Evolutionary conservation across 2,329 filamentous ascomycete species (phyloP).

Genomic region (Ophiostoma triangulosporum): DNA sequence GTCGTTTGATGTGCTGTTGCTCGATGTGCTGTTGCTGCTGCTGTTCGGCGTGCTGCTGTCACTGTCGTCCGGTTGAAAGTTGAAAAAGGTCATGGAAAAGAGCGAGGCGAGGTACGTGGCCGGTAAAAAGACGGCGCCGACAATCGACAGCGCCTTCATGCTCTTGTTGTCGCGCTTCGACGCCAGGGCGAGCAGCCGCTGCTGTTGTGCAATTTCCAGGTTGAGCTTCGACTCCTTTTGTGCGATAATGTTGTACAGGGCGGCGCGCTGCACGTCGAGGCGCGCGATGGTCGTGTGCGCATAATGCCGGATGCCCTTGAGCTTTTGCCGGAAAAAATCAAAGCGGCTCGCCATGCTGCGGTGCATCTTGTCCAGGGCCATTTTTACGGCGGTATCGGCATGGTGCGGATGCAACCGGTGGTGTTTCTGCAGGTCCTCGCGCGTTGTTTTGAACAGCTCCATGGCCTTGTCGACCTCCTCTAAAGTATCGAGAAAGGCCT

Average conservation of each 20-base stretch:
- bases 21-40: background rate
- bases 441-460: constrained; percentile 10
- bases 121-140: constrained; percentile 49
- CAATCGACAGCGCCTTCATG: constrained; percentile 51
- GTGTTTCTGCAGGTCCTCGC: constrained; percentile 3
- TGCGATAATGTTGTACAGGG: constrained; percentile 54
- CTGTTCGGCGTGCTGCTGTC: background rate
- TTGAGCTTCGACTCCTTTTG: constrained; percentile 52
- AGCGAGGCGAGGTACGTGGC: constrained; percentile 49
- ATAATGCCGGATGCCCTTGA: constrained; percentile 49
- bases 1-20: constrained; percentile 8
- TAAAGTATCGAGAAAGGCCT: constrained; percentile 33
- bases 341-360: constrained; percentile 38
- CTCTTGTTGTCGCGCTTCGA: constrained; percentile 49
- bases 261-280: constrained; percentile 46
- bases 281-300: constrained; percentile 48
- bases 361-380: constrained; percentile 32
- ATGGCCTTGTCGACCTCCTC: constrained; percentile 13
- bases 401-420: background rate
- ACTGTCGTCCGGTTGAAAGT: constrained; percentile 35
- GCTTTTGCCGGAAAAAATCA: constrained; percentile 47
- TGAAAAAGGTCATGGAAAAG: constrained; percentile 55
- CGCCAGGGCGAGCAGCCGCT: constrained; percentile 44
- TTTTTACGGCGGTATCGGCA: constrained; percentile 16
- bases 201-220: constrained; percentile 47